Conservation (phyloP, 1,284 basidiomycete genomes). For the Mycena sp. region DNA sequence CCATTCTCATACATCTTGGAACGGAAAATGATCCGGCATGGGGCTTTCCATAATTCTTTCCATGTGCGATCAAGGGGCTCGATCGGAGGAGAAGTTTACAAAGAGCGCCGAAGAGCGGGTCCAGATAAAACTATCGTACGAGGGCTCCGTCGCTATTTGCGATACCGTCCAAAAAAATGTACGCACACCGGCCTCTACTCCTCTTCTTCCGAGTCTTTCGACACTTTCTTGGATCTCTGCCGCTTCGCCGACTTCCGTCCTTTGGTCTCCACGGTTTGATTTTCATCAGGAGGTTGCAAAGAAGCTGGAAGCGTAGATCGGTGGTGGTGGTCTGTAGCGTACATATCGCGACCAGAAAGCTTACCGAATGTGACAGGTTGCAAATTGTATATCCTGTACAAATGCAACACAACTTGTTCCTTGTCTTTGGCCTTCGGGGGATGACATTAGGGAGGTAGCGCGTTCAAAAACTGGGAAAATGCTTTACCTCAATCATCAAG, state of each 20-base stretch:
- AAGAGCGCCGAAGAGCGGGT: too few species aligned
- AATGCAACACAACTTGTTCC: conserved; percentile 91
- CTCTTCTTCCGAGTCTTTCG: conserved; percentile 27
- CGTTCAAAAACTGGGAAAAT: conserved; percentile 25
- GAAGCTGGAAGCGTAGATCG: conserved; percentile 46
- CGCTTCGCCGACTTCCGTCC: conserved; percentile 61
- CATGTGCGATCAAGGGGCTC: too few species aligned
- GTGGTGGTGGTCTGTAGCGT: neutral
- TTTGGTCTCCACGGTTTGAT: conserved; percentile 58
- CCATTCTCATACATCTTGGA: too few species aligned
- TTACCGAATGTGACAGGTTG: conserved; percentile 70
- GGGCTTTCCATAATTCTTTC: too few species aligned
- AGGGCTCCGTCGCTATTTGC: too few species aligned
- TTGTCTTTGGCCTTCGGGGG: conserved; percentile 79
- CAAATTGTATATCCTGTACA: conserved; percentile 83
- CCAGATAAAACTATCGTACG: too few species aligned
- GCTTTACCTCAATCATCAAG: conserved; percentile 86
- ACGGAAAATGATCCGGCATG: too few species aligned
- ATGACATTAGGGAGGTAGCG: neutral
- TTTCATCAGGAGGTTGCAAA: conserved; percentile 61
- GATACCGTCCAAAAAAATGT: too few species aligned
- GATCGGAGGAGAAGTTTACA: too few species aligned
- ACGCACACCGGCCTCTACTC: too few species aligned
- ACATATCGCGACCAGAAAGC: conserved; percentile 8
- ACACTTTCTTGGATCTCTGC: conserved; percentile 37